These are phyloP conservation scores for Xylariaceae sp. DNA, from an alignment of 2,329 filamentous ascomycete species.

Conservation along the genomic window DNA sequence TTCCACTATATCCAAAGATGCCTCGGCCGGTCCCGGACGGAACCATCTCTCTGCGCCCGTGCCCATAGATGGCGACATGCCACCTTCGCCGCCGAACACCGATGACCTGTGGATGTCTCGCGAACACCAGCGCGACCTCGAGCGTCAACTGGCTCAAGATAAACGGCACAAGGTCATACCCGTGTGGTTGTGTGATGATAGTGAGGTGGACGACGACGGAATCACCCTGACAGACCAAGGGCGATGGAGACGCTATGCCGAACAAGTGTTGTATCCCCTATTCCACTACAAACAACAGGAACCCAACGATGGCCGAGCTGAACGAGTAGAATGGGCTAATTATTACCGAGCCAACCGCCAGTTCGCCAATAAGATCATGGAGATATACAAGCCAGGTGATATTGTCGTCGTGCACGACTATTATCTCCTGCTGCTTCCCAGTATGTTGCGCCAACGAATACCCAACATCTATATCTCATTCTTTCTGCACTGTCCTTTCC, in stretches of 20 bases:
- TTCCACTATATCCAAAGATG: slow-evolving; percentile 46
- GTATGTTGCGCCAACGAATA: slow-evolving; percentile 77
- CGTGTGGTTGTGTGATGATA: slow-evolving; percentile 82
- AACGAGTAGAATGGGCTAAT: slow-evolving; percentile 82
- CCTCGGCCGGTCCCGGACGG: slow-evolving; percentile 51
- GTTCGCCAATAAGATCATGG: slow-evolving; percentile 83
- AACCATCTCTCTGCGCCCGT: slow-evolving; percentile 78
- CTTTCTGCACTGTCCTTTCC: slow-evolving; percentile 91
- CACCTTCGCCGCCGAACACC: slow-evolving; percentile 53
- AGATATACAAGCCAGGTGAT: slow-evolving; percentile 88
- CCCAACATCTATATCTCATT: slow-evolving; percentile 92
- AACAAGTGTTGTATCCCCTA: slow-evolving; percentile 85
- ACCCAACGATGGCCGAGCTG: slow-evolving; percentile 76
- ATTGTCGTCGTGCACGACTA: slow-evolving; percentile 93
- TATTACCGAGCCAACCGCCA: slow-evolving; percentile 91
- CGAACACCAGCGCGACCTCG: slow-evolving; percentile 67
- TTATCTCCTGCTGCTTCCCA: slow-evolving; percentile 84
- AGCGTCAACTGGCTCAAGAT: slow-evolving; percentile 67
- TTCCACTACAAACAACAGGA: slow-evolving; percentile 97
- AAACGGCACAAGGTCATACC: slow-evolving; percentile 76
- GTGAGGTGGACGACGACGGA: slow-evolving; percentile 62
- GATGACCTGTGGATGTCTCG: slow-evolving; percentile 69
- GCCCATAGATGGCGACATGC: slow-evolving; percentile 60
- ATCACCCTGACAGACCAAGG: slow-evolving; percentile 75
- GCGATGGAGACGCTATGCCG: slow-evolving; percentile 85